Evolutionary conservation across 1,284 basidiomycete species (phyloP), one percentile per base, ranked within the genome.

Genomic region (Rhodotorula sp.): DNA sequence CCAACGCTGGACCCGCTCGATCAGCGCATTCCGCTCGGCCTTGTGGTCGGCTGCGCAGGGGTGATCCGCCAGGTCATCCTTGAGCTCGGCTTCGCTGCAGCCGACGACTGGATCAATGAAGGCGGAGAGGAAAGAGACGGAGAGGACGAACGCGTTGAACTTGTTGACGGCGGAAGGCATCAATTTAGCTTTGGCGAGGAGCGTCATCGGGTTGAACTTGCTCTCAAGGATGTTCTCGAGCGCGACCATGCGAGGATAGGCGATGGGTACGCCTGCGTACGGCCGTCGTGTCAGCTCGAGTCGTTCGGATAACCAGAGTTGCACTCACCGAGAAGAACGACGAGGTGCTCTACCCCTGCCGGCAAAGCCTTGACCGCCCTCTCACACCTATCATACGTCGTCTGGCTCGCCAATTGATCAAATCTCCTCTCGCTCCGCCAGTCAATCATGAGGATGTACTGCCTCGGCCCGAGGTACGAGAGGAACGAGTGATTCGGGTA

Each of bases 231-330:
- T 84, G 48, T 80, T 83, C 65, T 75, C 73, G 52, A 95, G 81
- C 79, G 94, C 93, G 4, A 91, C 90, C 90, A 96, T 91, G 59
- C 94, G 88, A 28, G 94, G 93, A 79, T 96, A 95, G 15, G 91
- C 91, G 89, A 89, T 61, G 0, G 89, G 89, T 62, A 91, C 87
- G 16, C 88, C 68, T 71, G 54, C 24, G 46, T 15, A 2, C 6
- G 9, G 1, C 10, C 9, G 2, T 40, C 15, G n/a, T 0, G 22
- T 46, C 37, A 60, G 51, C 20, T 31, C 10, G 37, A 60, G 31
- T 8, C 13, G 8, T 7, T 40, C 37, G 13, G 37, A 40, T 8
- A 40, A 13, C 8, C 8, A 13, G 8, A 40, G 40, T 44, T 31
- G 8, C 37, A 34, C 48, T 72, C 77, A 86, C 90, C 93, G 40